Evolutionary conservation across 2,329 filamentous ascomycete species (phyloP), one percentile per base, ranked within the genome.

Genomic region (Didymella pomorum): DNA sequence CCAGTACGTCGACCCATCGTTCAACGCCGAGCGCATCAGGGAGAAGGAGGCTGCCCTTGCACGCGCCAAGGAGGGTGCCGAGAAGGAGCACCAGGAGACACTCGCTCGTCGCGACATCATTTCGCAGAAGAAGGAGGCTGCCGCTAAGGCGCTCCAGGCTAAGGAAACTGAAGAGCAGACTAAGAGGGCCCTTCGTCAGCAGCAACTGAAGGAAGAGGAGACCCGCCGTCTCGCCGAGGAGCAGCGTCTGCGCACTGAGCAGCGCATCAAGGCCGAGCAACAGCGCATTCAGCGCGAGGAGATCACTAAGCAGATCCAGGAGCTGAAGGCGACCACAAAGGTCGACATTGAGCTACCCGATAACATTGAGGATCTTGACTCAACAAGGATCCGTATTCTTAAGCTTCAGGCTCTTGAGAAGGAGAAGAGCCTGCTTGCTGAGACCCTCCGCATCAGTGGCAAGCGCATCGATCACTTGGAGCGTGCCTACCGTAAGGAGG

Each of bases 391-490:
- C 69, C 93, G 95, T 76, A 90, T 91, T 68, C 90, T 99, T 81
- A 98, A 98, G 84, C 86, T 99, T 57, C 90, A 92, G 61, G 94
- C 97, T 79, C 87, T 99, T 11, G 95, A 98, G 81, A 93, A 94
- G 70, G 95, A 98, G 84, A 99, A 98, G 89, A 96, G 94, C 73
- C 93, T 95, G 74, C 88, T 97, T 67, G 92, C 91, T 64, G 93
- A 97, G 80, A 92, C 91, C 76, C 87, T 98, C 52, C 89, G 93
- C 71, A 87, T 96, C 70, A 96, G 93, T 60, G 92, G 90, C 77
- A 98, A 97, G 87, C 90, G 95, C 65, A 91, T 97, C 71, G 95
- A 99, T 75, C 94, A 99, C 80, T 82, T 99, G 70, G 95, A 99
- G 83, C 91, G 95, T 82, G 95, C 95, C 35, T 96, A 96, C 86